Conservation (phyloP, 208 protist genomes). For the Plasmodiophora brassicae region DNA sequence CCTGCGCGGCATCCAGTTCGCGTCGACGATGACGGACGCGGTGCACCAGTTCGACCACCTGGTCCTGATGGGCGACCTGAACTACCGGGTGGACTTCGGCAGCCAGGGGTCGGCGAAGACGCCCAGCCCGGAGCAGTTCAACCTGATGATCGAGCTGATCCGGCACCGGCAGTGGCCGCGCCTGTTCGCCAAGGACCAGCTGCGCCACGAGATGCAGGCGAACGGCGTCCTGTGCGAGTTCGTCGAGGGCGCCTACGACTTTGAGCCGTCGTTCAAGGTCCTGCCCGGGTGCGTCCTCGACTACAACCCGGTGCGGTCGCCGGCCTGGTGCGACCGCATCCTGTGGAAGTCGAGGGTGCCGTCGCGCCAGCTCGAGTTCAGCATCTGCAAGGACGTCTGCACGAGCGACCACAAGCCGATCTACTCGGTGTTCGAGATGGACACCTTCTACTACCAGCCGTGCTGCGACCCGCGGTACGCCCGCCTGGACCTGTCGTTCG, state of each 20-base stretch:
- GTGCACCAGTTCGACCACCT: background rate
- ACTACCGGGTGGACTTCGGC: background rate
- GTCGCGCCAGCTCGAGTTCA: background rate
- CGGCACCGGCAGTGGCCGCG: background rate
- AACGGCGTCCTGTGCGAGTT: background rate
- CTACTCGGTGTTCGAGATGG: too few relatives aligned
- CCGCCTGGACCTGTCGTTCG: too few relatives aligned
- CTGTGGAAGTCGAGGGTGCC: background rate
- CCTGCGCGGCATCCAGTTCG: background rate
- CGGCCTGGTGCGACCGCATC: conserved; percentile 23
- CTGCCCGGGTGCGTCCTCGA: background rate
- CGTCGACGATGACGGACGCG: background rate
- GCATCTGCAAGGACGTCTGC: background rate
- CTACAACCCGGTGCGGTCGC: background rate
- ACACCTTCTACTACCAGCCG: too few relatives aligned
- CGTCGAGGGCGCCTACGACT: background rate
- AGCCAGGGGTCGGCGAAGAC: too few relatives aligned
- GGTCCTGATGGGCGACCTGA: background rate
- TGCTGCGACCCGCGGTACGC: too few relatives aligned
- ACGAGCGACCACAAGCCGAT: background rate
- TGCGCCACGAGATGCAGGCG: background rate
- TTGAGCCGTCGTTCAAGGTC: background rate
- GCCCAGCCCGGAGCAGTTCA: too few relatives aligned
- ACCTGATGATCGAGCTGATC: background rate
- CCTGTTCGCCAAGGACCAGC: background rate